A percentile compares a stretch with the other conserved stretches of the same genome.
Conservation (phyloP, 108 stramenopile genomes). For the Pseudonitzschia pungens region DNA sequence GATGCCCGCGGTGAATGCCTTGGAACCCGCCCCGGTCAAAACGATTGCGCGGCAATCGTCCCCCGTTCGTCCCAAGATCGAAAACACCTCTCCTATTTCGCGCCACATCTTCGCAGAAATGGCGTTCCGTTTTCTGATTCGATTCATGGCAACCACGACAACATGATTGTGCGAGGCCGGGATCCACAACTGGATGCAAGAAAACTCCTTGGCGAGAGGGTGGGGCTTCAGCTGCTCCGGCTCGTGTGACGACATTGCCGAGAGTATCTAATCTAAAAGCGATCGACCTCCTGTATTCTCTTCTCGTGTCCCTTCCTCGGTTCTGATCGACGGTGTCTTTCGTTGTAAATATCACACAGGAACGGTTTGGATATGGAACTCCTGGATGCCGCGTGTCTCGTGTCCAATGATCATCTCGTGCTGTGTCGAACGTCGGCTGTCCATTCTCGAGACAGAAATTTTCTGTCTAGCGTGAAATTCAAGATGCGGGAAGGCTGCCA, state of each 20-base stretch:
- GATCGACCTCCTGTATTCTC: no score
- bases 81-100: constrained; percentile 71
- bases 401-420: no score
- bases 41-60: constrained; percentile 67
- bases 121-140: constrained; percentile 70
- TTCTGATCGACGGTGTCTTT: no score
- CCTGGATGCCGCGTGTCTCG: no score
- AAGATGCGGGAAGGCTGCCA: no score
- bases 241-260: background rate
- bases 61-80: constrained; percentile 41
- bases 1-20: constrained; percentile 74
- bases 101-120: constrained; percentile 69
- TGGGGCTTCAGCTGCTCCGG: background rate
- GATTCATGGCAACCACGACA: constrained; percentile 49
- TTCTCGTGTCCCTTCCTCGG: no score
- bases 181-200: constrained; percentile 4
- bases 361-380: no score
- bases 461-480: no score
- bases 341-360: no score
- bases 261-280: no score
- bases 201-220: background rate
- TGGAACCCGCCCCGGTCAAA: constrained; percentile 56
- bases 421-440: no score
- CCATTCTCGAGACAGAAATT: no score
- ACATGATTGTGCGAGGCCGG: constrained; percentile 29